Evolutionary conservation across 1,284 basidiomycete genomes (phyloP).

Genomic region (Albatrellus sp.): DNA sequence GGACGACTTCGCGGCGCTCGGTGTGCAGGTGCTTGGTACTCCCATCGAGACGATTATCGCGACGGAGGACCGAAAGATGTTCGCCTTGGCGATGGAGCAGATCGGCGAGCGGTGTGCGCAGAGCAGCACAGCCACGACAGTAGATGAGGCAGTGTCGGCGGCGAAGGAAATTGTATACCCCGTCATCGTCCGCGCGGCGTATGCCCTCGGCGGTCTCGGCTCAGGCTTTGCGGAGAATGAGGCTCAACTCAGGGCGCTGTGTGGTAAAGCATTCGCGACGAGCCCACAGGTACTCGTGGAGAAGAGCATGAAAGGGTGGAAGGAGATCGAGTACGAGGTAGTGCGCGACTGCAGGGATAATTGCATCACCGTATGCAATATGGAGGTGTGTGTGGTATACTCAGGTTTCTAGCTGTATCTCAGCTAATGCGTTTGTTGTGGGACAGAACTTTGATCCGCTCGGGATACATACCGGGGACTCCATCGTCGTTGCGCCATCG

Average conservation of each 20-base stretch:
- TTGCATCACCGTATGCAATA: slow-evolving; percentile 99
- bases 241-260: slow-evolving; percentile 76
- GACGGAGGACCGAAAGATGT: slow-evolving; percentile 94
- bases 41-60: slow-evolving; percentile 96
- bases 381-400: slow-evolving; percentile 65
- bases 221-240: slow-evolving; percentile 92
- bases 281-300: slow-evolving; percentile 96
- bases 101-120: slow-evolving; percentile 94
- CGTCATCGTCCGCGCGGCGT: slow-evolving; percentile 94
- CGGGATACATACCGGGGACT: slow-evolving; percentile 97
- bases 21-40: slow-evolving; percentile 90
- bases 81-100: slow-evolving; percentile 89
- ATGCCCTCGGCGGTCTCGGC: slow-evolving; percentile 90
- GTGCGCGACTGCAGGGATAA: slow-evolving; percentile 97
- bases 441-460: slow-evolving; percentile 93
- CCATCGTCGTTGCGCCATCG: slow-evolving; percentile 96
- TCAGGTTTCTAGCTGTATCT: neutral
- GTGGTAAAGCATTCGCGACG: slow-evolving; percentile 90
- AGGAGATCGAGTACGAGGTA: slow-evolving; percentile 99
- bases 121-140: slow-evolving; percentile 74
- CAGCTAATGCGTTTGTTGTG: slow-evolving; percentile 3
- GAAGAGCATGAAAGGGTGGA: slow-evolving; percentile 99
- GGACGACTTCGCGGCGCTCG: slow-evolving; percentile 83
- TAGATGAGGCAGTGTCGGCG: slow-evolving; percentile 79
- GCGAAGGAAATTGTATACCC: slow-evolving; percentile 88